A percentile compares a stretch with the other conserved stretches of the same genome.
phyloP scores from a whole-genome alignment of 2,329 filamentous ascomycete species.

The Colletotrichum siamense region DNA sequence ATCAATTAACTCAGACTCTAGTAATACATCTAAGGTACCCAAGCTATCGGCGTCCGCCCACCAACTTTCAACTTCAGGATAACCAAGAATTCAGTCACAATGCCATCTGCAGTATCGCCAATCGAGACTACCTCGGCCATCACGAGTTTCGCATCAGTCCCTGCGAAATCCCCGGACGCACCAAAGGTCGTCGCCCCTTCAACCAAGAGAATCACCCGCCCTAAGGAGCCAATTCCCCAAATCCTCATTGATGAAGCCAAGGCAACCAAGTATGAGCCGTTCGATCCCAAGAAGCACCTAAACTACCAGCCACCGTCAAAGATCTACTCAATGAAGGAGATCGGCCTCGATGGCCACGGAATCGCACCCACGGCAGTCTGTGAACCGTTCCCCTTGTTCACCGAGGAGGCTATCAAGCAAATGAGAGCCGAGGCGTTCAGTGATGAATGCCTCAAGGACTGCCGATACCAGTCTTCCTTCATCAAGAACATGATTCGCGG shows the following conservation, averaged over 20 bases:
- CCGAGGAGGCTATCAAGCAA: conserved; percentile 62
- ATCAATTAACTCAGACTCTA: background rate
- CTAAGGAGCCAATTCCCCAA: background rate
- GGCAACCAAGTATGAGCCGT: background rate
- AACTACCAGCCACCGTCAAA: conserved; percentile 54
- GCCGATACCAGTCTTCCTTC: conserved; percentile 50
- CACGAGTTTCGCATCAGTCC: background rate
- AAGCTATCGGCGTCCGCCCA: background rate
- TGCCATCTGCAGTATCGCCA: background rate
- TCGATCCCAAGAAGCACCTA: background rate
- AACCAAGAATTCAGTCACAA: background rate
- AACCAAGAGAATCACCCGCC: background rate
- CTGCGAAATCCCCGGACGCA: background rate
- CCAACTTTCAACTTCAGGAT: background rate
- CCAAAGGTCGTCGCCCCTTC: background rate
- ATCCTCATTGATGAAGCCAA: background rate
- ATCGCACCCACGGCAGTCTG: conserved; percentile 69
- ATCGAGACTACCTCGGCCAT: background rate
- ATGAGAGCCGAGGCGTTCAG: conserved; percentile 68
- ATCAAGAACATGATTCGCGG: conserved; percentile 63
- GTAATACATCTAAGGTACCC: background rate
- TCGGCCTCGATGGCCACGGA: conserved; percentile 62
- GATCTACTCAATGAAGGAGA: conserved; percentile 65
- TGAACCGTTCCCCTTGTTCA: conserved; percentile 69
- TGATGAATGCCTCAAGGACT: conserved; percentile 60